Conservation (phyloP, 345 rosid genomes). For the Litchi chinensis region DNA sequence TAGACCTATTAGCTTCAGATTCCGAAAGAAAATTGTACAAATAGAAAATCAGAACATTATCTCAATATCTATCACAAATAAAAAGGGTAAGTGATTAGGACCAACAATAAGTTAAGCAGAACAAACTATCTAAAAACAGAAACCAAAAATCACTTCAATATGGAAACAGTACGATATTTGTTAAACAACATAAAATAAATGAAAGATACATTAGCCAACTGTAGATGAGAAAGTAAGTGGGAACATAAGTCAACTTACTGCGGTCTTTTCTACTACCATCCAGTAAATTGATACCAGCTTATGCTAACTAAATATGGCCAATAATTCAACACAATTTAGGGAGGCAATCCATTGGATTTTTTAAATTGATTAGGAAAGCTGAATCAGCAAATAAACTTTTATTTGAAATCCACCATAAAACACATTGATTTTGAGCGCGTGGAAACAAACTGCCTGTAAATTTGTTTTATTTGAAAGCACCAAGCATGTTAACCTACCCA, state of each 20-base stretch:
- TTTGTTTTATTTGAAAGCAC: not conserved
- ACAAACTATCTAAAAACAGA: not conserved
- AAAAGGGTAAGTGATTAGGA: not conserved
- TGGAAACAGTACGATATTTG: not conserved
- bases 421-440: not conserved
- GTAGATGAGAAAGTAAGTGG: not conserved
- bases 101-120: not conserved
- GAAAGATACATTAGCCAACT: not conserved
- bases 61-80: not conserved
- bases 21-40: not conserved
- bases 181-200: not conserved
- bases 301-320: not conserved
- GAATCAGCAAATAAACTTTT: not conserved
- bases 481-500: not conserved
- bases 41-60: not conserved
- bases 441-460: not conserved
- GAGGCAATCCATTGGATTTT: not conserved
- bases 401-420: not conserved
- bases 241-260: not conserved
- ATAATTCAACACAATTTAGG: not conserved
- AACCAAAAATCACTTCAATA: not conserved
- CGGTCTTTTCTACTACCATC: not conserved
- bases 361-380: not conserved
- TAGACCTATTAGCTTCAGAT: not conserved
- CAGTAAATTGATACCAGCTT: conserved; percentile 2